Evolutionary conservation across 2,329 filamentous ascomycete species (phyloP).

Genomic region (Emergomyces orientalis): DNA sequence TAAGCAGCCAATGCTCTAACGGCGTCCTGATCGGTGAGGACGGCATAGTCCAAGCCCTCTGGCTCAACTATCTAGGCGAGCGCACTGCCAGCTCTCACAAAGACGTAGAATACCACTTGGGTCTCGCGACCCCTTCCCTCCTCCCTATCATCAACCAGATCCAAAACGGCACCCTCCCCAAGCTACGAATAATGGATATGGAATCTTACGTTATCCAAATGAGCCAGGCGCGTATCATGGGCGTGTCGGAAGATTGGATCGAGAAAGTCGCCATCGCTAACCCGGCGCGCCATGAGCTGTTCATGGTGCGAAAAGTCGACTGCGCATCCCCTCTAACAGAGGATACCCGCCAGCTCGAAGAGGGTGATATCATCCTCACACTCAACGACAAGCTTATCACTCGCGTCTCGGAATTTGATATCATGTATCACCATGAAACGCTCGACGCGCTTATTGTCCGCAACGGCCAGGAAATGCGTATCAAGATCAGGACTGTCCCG

Average conservation of each 20-base stretch:
- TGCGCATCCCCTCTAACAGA: conserved; percentile 44
- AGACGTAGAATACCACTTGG: conserved; percentile 94
- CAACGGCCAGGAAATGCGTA: conserved; percentile 65
- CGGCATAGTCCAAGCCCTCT: conserved; percentile 86
- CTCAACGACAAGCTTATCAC: conserved; percentile 90
- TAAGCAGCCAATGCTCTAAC: conserved; percentile 85
- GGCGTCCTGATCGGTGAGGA: conserved; percentile 85
- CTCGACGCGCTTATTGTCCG: conserved; percentile 82
- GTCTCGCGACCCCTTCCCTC: conserved; percentile 77
- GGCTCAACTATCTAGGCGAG: conserved; percentile 95
- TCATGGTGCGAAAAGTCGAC: conserved; percentile 92
- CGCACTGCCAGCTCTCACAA: conserved; percentile 67
- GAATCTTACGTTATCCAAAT: conserved; percentile 94
- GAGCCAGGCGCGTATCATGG: conserved; percentile 95
- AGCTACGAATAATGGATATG: conserved; percentile 81
- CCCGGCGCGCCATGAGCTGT: conserved; percentile 86
- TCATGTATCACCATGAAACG: conserved; percentile 85
- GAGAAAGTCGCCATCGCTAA: conserved; percentile 80
- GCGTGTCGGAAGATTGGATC: conserved; percentile 93
- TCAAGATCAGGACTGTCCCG: conserved; percentile 74
- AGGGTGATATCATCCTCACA: conserved; percentile 87
- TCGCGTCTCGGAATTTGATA: conserved; percentile 79
- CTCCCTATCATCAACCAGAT: conserved; percentile 84
- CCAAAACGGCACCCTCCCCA: conserved; percentile 63
- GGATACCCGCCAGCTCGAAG: conserved; percentile 58